Evolutionary conservation across 345 rosid genomes (phyloP).

Genomic region (Pugionium dolabratum): DNA sequence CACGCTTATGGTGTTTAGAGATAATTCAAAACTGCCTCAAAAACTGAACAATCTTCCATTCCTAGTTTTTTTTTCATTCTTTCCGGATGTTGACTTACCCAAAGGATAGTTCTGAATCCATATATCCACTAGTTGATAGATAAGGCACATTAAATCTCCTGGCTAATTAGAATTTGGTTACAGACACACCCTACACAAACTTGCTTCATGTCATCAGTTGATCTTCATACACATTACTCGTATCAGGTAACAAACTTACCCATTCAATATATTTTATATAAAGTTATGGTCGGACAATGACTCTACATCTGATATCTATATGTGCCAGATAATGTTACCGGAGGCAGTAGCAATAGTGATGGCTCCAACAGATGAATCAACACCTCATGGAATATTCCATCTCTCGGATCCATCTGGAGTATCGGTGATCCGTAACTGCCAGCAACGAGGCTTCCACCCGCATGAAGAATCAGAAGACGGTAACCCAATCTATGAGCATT

Average conservation of each 20-base stretch:
- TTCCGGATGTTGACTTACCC: neutral
- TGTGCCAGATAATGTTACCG: constrained; percentile 76
- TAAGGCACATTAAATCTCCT: neutral
- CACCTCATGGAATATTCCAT: constrained; percentile 95
- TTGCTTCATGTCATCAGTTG: constrained; percentile 99
- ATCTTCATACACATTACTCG: constrained; percentile 96
- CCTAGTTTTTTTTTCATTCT: neutral
- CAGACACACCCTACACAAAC: constrained; percentile 99
- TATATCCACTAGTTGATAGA: neutral
- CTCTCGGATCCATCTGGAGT: constrained; percentile 92
- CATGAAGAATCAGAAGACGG: constrained; percentile 90
- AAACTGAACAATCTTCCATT: neutral
- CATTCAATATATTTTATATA: neutral
- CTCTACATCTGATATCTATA: neutral
- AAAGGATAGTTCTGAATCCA: neutral
- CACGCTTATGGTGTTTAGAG: neutral
- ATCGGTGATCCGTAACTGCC: constrained; percentile 82
- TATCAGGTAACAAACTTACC: constrained; percentile 65
- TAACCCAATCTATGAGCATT: constrained; percentile 82
- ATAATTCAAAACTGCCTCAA: neutral
- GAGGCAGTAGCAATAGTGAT: constrained; percentile 93
- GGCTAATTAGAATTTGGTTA: constrained; percentile 39
- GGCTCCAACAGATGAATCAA: constrained; percentile 91
- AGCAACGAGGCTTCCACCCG: constrained; percentile 96
- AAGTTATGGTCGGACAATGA: too few species aligned